Percentiles rank a stretch among this genome's conserved stretches.
phyloP scores from a whole-genome alignment of 2,329 filamentous ascomycete genomes.

The Aspergillus hiratsukae region DNA sequence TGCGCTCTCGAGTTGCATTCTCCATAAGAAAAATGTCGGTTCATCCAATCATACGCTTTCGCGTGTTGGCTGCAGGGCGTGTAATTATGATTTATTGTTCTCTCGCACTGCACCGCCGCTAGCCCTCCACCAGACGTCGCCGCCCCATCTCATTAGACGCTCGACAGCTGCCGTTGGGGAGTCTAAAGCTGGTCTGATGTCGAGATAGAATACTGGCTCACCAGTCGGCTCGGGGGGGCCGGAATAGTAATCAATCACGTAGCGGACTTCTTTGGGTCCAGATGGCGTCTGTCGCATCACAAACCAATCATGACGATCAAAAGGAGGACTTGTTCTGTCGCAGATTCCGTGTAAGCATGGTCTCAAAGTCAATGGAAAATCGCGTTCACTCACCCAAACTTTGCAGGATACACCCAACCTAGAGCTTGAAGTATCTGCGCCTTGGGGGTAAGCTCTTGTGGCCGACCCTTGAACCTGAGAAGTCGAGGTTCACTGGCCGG shows the following conservation, averaged over 20 bases:
- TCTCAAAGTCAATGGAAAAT: not conserved
- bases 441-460: conserved; percentile 87
- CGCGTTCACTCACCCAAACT: conserved; percentile 60
- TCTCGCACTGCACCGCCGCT: conserved; percentile 62
- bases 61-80: not conserved
- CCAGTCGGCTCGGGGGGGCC: conserved; percentile 76
- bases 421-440: conserved; percentile 77
- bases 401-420: conserved; percentile 71
- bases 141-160: conserved; percentile 80
- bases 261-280: conserved; percentile 75
- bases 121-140: conserved; percentile 89
- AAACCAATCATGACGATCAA: conserved; percentile 97
- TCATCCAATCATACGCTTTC: not conserved
- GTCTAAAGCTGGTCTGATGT: conserved; percentile 83
- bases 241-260: conserved; percentile 96
- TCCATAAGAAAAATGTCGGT: not conserved
- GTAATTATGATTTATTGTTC: conserved; percentile 11
- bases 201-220: conserved; percentile 91
- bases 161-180: conserved; percentile 77
- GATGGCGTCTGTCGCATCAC: conserved; percentile 66
- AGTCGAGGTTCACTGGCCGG: conserved; percentile 61
- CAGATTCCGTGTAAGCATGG: conserved; percentile 4
- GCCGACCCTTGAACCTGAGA: conserved; percentile 81
- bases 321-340: conserved; percentile 71
- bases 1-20: conserved; percentile 12